A percentile compares a stretch with the other conserved stretches of the same genome.
Conservation (phyloP, 176 grass and related monocot genomes). For the Oryza meyeriana region DNA sequence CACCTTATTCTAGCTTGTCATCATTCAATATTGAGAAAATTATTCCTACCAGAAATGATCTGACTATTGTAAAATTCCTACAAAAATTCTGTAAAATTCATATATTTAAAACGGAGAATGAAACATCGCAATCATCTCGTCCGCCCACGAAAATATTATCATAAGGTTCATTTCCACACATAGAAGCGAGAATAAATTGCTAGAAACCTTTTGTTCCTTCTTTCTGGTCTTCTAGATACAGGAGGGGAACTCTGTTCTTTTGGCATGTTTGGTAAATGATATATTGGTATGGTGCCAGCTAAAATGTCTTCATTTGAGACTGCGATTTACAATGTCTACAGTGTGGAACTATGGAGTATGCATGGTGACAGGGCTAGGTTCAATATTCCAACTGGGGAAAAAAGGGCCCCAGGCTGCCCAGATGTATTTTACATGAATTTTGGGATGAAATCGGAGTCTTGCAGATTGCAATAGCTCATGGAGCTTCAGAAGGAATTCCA, state of each 20-base stretch:
- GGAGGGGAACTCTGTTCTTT: not conserved
- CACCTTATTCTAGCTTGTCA: too few relatives aligned
- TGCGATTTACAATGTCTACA: not conserved
- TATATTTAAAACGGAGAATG: not conserved
- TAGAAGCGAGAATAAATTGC: not conserved
- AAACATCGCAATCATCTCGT: not conserved
- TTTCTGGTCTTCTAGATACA: not conserved
- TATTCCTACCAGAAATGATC: not conserved
- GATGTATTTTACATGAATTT: not conserved
- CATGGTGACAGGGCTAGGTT: not conserved
- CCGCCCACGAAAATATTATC: not conserved
- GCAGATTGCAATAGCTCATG: conserved; percentile 22
- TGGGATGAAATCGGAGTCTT: not conserved
- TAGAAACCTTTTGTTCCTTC: not conserved
- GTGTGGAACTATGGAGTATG: not conserved
- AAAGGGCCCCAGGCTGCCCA: not conserved
- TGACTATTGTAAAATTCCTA: not conserved
- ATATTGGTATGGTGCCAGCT: not conserved
- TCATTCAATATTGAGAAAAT: not conserved
- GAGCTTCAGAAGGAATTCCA: conserved; percentile 57
- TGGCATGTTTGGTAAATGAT: not conserved
- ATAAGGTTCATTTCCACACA: not conserved
- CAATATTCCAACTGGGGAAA: not conserved
- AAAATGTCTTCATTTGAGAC: not conserved
- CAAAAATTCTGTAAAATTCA: not conserved